Base-by-base conservation (phyloP, 305 asterid genomes). In the Fraxinus xanthoxyloides region DNA sequence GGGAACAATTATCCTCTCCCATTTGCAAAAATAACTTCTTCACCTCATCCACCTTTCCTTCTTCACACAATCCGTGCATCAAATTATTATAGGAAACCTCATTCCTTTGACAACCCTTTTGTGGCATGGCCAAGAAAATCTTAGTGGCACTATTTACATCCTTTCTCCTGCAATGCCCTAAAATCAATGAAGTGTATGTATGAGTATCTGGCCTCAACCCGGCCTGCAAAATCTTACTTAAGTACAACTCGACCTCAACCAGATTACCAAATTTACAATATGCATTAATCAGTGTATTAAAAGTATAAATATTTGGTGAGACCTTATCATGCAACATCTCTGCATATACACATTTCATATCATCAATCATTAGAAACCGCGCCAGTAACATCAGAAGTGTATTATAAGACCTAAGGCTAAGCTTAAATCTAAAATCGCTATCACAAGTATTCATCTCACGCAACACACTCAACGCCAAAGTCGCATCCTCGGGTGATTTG, bases 41-140 rank as follows among this genome's bases (percentile, higher is more conserved):
- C 0, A 92, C 97, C 85, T 92, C 92, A 80, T 90, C 93, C 23
- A 92, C 81, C 82, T 89, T 91, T 79, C 90, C 85, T 3, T 79
- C 85, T 75, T 89, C 95, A 54, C 97, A 92, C 88, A 94, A 86
- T 15, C 95, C 98, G 65, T 92, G 95, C 63, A 94, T 90, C 90
- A 91, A 86, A 85, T 85, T 88, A 77, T 88, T 92, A 56, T 94
- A 94, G 0, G 97, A 87, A 77, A 92, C 95, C 85, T 82, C 92
- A 83, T 92, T 94, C 84, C 96, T 90, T 78, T 28, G 83, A 80
- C 92, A 90, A 76, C 93, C 97, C 84, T 87, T 92, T 32, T 83
- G 85, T 0, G 84, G 87, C 97, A 94, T 94, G 10, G 72, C 76
- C 78, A 30, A 26, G 85, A 92, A 92, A 81, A 92, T 79, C 81